Evolutionary conservation across 108 stramenopile species (phyloP), one percentile per base, ranked within the genome.

Genomic region (Skeletonema costatum): DNA sequence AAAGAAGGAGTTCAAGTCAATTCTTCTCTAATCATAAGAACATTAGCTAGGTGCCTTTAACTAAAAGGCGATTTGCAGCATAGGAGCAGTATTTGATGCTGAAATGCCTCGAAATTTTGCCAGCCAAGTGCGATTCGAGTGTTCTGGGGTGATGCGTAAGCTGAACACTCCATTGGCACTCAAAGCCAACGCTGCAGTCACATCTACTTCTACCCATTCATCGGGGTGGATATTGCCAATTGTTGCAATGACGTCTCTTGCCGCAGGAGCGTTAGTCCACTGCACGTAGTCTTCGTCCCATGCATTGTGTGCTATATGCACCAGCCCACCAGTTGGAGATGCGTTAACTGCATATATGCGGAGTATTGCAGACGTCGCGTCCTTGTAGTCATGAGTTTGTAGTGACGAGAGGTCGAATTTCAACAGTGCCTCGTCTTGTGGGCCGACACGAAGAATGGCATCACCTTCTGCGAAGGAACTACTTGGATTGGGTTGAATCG

Each of bases 161-260:
- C 71, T 74, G 10, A 62, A 32, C 3, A 64, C 48, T 17, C 60
- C 66, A 51, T 73, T 64, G 21, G 30, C 8, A 46, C 50, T 67
- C 36, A 56, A 63, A 13, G 42, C 4, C 32, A 73, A n/a, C 8
- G 65, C 62, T 33, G 8, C 76, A 25, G 79, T 74, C 32, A 80
- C 48, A 69, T 80, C 79, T 30, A 80, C 35, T n/a, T 80, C 73
- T 11, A 64, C 62, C 72, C 79, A 80, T 69, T 72, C 8, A 48
- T 80, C 64, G 3, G 79, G 73, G 31, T 36, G 73, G 11, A 46
- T 64, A 19, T n/a, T 29, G 16, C 48, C 59, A 60, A 81, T 66
- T 33, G 44, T 66, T 16, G 44, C 36, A 13, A 74, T 32, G 21
- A 35, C 32, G 38, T 70, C 51, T 44, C 56, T 58, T 14, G 64